Base-by-base conservation (phyloP, 768 basidiomycete species). In the Hemileccinum impolitum region DNA sequence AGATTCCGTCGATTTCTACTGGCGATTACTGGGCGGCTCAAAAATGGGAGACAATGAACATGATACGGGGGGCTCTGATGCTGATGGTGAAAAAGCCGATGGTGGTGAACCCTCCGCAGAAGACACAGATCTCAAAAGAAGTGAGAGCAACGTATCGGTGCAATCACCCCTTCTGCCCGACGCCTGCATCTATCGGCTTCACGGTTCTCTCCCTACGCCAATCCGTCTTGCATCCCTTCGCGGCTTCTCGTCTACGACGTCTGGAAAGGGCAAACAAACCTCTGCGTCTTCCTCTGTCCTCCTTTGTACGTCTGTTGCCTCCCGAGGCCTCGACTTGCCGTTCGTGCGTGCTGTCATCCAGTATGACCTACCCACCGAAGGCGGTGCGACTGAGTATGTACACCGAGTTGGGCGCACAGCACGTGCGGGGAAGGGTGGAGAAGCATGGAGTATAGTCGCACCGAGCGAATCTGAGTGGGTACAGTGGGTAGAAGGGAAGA, bases 351-450 rank as follows among this genome's bases (percentile, higher is more conserved):
- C 91, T 3, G 94, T 99, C 52, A 72, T 98, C 28, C 96, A 99
- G 63, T 96, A 96, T 61, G 96, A 99, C 65, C 80, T 98, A 18
- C 95, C 96, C 1, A 98, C 96, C 0, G 96, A 99, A 73, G 90
- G 94, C 15, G 95, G 96, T 10, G 85, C 85, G 23, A 96, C 87
- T 11, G 96, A 99, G 65, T 98, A 99, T 59, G 84, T 99, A 10
- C 96, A 99, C 71, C 82, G 96, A 40, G 91, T 98, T 8, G 96
- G 96, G 25, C 85, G 96, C 43, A 99, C 96, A 3, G 96, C 96
- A 13, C 91, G 96, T 66, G 94, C 88, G 8, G 96, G 96, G 13
- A 90, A 87, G 57, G 90, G 91, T 21, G 96, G 96, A 51, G 92
- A 98, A 66, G 92, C 94, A 3, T 97, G 94, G 94, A 85, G 87